Conservation (phyloP, 805 yeast species). For the Metschnikowia henanensis region DNA sequence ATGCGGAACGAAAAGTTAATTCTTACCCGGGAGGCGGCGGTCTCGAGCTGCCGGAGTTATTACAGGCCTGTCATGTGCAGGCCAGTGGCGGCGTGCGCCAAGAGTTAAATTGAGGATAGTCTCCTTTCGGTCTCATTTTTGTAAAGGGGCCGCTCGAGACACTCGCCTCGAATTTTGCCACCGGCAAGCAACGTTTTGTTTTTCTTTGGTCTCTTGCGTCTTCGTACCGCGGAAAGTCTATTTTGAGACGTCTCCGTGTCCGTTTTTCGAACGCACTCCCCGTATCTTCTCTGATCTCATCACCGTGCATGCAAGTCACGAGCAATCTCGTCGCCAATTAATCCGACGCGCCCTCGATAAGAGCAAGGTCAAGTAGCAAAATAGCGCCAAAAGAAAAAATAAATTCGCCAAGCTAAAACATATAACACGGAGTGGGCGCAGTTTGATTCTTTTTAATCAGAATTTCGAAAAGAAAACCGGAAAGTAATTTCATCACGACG, state of each 20-base stretch:
- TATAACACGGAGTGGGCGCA: too few species aligned
- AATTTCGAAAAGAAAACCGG: too few species aligned
- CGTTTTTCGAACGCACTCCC: constrained; percentile 2
- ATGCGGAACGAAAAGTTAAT: too few species aligned
- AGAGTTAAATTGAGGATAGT: too few species aligned
- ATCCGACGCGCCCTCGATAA: background rate
- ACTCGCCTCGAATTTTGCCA: constrained; percentile 1
- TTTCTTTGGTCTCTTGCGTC: background rate
- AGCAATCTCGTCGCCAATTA: constrained; percentile 7
- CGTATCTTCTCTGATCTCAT: constrained; percentile 1
- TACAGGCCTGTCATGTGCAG: background rate
- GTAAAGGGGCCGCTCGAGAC: too few species aligned
- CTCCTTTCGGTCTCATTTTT: too few species aligned
- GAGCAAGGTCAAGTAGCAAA: background rate
- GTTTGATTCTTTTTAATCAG: too few species aligned
- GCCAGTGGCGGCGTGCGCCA: background rate
- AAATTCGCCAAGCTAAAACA: background rate
- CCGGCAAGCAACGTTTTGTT: background rate
- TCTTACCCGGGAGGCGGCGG: too few species aligned
- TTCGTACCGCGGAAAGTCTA: background rate
- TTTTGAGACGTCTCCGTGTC: constrained; percentile 3
- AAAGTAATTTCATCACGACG: too few species aligned
- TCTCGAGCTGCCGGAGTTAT: background rate
- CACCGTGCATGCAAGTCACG: constrained; percentile 2
- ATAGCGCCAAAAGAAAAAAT: background rate